A percentile compares a stretch with the other conserved stretches of the same genome.
Conservation (phyloP, 495 filamentous ascomycete species). For the Talaromyces thailandensis region DNA sequence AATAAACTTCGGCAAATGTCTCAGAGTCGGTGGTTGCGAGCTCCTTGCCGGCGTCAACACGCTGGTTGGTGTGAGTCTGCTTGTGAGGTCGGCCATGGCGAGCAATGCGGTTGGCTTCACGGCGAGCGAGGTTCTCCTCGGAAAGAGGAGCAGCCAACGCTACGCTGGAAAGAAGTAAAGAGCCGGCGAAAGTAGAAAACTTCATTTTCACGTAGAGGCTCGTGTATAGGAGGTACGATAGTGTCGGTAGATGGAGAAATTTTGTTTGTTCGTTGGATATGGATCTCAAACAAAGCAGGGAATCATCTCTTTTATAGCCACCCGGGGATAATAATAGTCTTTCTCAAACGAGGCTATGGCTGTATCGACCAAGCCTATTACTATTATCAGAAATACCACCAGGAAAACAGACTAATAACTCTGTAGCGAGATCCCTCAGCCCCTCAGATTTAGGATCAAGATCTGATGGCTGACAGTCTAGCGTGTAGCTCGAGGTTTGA, state of each 20-base stretch:
- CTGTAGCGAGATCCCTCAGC: not conserved
- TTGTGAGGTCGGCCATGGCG: not conserved
- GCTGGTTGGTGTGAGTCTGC: not conserved
- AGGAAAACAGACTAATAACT: not conserved
- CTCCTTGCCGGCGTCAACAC: not conserved
- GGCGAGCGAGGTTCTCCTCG: conserved; percentile 1
- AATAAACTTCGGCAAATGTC: conserved; percentile 22
- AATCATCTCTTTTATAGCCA: not conserved
- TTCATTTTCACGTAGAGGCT: not conserved
- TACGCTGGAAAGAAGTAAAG: not conserved
- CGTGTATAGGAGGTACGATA: not conserved
- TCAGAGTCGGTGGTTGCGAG: not conserved
- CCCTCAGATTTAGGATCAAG: not conserved
- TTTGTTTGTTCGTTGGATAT: not conserved
- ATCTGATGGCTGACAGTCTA: not conserved
- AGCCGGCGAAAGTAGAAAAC: not conserved
- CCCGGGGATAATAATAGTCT: not conserved
- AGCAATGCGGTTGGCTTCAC: not conserved
- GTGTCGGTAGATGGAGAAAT: not conserved
- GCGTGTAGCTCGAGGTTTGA: not conserved
- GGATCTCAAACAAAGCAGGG: not conserved
- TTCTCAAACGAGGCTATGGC: not conserved
- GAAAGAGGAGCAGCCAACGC: conserved; percentile 1
- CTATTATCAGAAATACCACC: not conserved
- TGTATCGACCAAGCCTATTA: not conserved